Evolutionary conservation across 2,329 filamentous ascomycete genomes (phyloP), one percentile per base, ranked within the genome.

Genomic region (Beauveria brongniartii): DNA sequence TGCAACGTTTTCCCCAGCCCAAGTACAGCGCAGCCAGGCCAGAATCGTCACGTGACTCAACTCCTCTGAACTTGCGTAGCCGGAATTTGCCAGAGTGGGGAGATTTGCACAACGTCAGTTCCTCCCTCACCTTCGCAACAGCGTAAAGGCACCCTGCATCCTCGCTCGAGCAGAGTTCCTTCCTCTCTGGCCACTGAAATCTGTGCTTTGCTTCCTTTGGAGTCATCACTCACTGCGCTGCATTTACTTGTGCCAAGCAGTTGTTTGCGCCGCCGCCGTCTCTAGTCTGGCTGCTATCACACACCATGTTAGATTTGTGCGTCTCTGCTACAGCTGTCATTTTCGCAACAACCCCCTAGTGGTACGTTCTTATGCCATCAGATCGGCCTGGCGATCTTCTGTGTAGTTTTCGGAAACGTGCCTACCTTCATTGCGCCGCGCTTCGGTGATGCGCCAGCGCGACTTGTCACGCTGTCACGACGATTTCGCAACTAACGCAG

Each of bases 231-330:
- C 20, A 12, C 37, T 50, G 59, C 34, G 24, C 52, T 52, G 37
- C 46, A 43, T 55, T 20, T 12, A 5, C 12, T 28, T 43, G 24
- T 22, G 34, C 16, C 46, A 34, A 24, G 53, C 34, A 51, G 59
- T 22, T 50, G 51, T 61, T 56, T 37, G 53, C 51, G 46, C 30
- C 59, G 46, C 59, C 24, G 59, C 46, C 22, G 12, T 48, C n/a
- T 56, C 46, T 56, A 44, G 46, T 58, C 30, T 50, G 60, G 40
- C 22, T 43, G 63, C 65, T 69, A 14, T 26, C 20, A 71, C 72
- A 71, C 74, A 77, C 67, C 69, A 77, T 77, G 75, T 75, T 74
- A 73, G 68, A 69, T 72, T 76, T 74, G 71, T 68, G 70, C 68
- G 67, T 68, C 65, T 64, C 68, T 67, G 63, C 66, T 63, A 67